Evolutionary conservation across 2,329 filamentous ascomycete species (phyloP).

Genomic region (Colletotrichum trifolii): DNA sequence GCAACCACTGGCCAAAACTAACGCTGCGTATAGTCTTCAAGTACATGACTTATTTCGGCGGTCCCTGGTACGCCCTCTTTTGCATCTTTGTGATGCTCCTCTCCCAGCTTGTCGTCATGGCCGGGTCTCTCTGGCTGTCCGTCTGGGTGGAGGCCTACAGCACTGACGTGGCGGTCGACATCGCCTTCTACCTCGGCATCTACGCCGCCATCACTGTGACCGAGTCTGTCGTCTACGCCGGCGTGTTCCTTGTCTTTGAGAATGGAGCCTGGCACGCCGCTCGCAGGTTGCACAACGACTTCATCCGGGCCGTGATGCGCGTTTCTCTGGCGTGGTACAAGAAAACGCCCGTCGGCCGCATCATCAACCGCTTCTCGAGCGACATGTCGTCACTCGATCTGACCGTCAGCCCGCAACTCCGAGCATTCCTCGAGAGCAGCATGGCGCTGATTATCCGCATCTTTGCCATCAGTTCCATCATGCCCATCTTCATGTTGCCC

Average conservation of each 20-base stretch:
- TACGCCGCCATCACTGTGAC: constrained; percentile 59
- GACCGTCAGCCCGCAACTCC: constrained; percentile 57
- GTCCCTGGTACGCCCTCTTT: constrained; percentile 53
- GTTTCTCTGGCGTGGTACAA: constrained; percentile 69
- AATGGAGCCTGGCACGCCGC: constrained; percentile 68
- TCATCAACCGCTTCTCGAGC: constrained; percentile 66
- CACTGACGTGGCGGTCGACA: constrained; percentile 54
- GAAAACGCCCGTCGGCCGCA: constrained; percentile 61
- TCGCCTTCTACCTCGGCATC: constrained; percentile 64
- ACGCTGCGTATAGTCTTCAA: constrained; percentile 53
- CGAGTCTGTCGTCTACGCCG: constrained; percentile 55
- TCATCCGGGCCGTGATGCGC: constrained; percentile 62
- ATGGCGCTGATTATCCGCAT: constrained; percentile 59
- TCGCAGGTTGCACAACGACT: constrained; percentile 61
- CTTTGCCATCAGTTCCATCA: constrained; percentile 60
- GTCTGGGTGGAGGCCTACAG: constrained; percentile 65
- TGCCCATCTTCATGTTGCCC: constrained; percentile 62
- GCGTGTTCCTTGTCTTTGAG: constrained; percentile 60
- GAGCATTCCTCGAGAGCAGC: constrained; percentile 53
- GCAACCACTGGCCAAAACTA: not conserved
- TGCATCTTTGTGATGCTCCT: constrained; percentile 54
- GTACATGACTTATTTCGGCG: constrained; percentile 64
- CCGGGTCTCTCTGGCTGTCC: constrained; percentile 60
- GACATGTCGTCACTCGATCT: constrained; percentile 68
- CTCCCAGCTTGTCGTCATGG: constrained; percentile 54